Conservation (phyloP, 2,329 filamentous ascomycete species). For the Aspergillus udagawae region DNA sequence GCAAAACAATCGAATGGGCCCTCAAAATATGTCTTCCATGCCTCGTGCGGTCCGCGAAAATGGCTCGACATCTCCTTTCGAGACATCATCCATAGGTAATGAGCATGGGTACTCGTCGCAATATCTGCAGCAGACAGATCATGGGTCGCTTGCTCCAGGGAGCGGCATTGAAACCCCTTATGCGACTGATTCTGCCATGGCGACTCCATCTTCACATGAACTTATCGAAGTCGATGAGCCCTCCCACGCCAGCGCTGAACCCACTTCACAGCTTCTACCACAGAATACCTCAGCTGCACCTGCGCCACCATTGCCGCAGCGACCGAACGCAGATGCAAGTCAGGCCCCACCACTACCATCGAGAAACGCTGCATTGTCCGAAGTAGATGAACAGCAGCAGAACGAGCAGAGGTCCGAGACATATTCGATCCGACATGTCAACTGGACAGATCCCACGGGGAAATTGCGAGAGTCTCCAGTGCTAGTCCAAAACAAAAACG, state of each 20-base stretch:
- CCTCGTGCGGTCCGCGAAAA: not conserved
- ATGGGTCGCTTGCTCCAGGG: constrained; percentile 14
- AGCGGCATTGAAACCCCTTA: constrained; percentile 18
- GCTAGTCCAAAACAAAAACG: constrained; percentile 87
- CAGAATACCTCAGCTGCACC: constrained; percentile 1
- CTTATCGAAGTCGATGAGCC: constrained; percentile 27
- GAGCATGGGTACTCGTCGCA: constrained; percentile 1
- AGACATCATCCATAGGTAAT: constrained; percentile 1
- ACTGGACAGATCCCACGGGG: constrained; percentile 69
- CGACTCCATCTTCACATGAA: constrained; percentile 30
- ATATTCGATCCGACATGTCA: constrained; percentile 88
- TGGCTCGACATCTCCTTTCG: constrained; percentile 10
- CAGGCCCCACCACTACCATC: constrained; percentile 4
- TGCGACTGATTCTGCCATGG: constrained; percentile 20
- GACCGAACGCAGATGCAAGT: constrained; percentile 1
- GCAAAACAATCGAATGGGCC: constrained; percentile 2
- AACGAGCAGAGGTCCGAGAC: constrained; percentile 62
- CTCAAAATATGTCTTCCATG: constrained; percentile 1
- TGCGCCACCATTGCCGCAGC: constrained; percentile 10
- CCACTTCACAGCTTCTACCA: constrained; percentile 2
- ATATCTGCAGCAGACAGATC: constrained; percentile 7
- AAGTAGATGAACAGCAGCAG: constrained; percentile 32
- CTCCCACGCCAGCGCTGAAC: constrained; percentile 5
- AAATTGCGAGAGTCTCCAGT: constrained; percentile 76
- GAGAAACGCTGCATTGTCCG: constrained; percentile 16